Percentiles rank a stretch among this genome's conserved stretches.
Evolutionary conservation across 768 basidiomycete genomes (phyloP).

Genomic region (Boletus eberwhitei): DNA sequence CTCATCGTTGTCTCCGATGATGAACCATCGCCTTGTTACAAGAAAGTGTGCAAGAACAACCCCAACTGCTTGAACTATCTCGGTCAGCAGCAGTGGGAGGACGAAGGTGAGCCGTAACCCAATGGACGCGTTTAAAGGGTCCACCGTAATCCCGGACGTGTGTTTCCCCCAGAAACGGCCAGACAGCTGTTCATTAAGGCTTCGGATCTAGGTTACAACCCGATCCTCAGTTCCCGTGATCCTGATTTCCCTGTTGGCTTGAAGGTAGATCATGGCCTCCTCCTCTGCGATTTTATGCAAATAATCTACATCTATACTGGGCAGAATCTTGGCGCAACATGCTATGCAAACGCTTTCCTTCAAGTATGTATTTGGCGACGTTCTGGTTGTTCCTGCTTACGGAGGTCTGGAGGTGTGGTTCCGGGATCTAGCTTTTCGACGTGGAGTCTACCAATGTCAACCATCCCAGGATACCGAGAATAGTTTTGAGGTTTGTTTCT

Average conservation of each 20-base stretch:
- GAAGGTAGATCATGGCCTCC: constrained; percentile 45
- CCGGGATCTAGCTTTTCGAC: constrained; percentile 76
- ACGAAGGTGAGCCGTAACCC: constrained; percentile 46
- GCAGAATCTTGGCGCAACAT: constrained; percentile 95
- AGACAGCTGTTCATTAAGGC: constrained; percentile 50
- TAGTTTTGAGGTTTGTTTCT: constrained; percentile 39
- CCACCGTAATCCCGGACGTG: constrained; percentile 6
- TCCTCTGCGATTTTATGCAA: background rate
- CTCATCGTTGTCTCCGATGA: constrained; percentile 71
- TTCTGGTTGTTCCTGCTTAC: constrained; percentile 4
- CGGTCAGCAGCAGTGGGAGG: constrained; percentile 80
- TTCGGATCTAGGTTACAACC: constrained; percentile 53
- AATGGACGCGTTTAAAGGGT: constrained; percentile 10
- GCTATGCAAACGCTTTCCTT: constrained; percentile 93
- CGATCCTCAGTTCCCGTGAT: constrained; percentile 47
- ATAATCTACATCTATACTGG: background rate
- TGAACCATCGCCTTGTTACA: constrained; percentile 52
- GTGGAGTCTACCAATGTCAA: constrained; percentile 77
- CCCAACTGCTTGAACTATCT: constrained; percentile 87
- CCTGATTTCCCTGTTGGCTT: constrained; percentile 68
- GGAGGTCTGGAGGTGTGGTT: constrained; percentile 74
- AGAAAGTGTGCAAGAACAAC: constrained; percentile 67
- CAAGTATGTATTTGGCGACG: constrained; percentile 52
- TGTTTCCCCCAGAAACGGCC: constrained; percentile 42
- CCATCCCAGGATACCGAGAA: constrained; percentile 49